These are phyloP conservation scores for Ogataea neopini DNA, from an alignment of 805 yeast genomes.

Conservation along the genomic window DNA sequence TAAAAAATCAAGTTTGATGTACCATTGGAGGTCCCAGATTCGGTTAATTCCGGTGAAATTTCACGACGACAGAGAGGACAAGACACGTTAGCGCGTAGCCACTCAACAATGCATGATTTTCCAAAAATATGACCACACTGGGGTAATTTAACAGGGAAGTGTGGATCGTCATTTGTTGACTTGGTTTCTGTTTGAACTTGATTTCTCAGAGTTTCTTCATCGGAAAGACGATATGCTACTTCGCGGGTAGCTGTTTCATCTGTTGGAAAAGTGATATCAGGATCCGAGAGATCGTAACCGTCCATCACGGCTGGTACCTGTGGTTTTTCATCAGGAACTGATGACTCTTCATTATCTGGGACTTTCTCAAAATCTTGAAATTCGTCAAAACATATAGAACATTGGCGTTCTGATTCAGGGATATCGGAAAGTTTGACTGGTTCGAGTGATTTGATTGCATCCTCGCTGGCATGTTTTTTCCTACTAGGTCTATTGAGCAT, in stretches of 20 bases:
- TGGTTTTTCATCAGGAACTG: background rate
- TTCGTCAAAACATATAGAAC: constrained; percentile 47
- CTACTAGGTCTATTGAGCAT: constrained; percentile 20
- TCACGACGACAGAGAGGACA: constrained; percentile 84
- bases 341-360: background rate
- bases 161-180: constrained; percentile 32
- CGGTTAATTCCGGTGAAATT: constrained; percentile 34
- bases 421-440: constrained; percentile 30
- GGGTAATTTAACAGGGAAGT: constrained; percentile 69
- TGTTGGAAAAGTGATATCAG: constrained; percentile 29
- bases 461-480: constrained; percentile 30
- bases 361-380: constrained; percentile 21
- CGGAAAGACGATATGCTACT: constrained; percentile 11
- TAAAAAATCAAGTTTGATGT: constrained; percentile 23
- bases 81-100: constrained; percentile 69
- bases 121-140: constrained; percentile 83
- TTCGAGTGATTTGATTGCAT: constrained; percentile 35
- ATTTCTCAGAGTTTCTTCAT: constrained; percentile 5
- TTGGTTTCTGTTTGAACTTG: background rate
- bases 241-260: constrained; percentile 31
- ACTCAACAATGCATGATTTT: constrained; percentile 69
- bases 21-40: constrained; percentile 10
- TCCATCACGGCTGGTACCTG: constrained; percentile 18
- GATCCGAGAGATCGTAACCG: constrained; percentile 29
- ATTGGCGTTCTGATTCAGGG: constrained; percentile 35